Evolutionary conservation across 2,329 filamentous ascomycete genomes (phyloP), one percentile per base, ranked within the genome.

Genomic region (Pseudogymnoascus sp.): DNA sequence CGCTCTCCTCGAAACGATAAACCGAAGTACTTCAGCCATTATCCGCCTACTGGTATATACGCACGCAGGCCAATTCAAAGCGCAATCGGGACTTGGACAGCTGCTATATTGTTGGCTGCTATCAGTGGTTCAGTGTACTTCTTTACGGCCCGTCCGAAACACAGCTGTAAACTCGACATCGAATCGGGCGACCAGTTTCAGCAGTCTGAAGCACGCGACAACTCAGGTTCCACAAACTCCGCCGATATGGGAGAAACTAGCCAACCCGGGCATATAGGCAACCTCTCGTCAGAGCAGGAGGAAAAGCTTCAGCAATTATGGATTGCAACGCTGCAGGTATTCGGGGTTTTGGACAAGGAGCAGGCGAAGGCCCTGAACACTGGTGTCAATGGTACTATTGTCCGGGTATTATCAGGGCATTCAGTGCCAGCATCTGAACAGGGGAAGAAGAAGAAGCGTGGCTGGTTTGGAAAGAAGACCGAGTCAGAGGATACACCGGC

Each of bases 271-370:
- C 86, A 92, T 66, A 84, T 91, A 63, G 92, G 91, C 65, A 96
- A 90, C 69, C 81, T 99, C 64, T 97, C 93, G n/a, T 76, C 86
- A 2, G 93, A 97, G 67, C 87, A 99, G 77, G 91, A 96, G 71
- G 83, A 84, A 67, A 97, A 96, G 78, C 80, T 99, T 64, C 89
- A 88, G 71, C 89, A 96, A 75, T 83, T 97, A 69, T 99, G 95
- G 95, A 77, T 82, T 12, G 79, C 86, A 62, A 82, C 91, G 40
- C 82, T 96, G 68, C 87, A 89, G 67, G 81, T 96, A 51, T 92
- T 89, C 73, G 90, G 88, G 29, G 81, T 92, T 63, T 69, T 76
- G 26, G 76, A 77, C 29, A 70, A 75, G n/a, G 68, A 71, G 63
- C 66, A 73, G 39, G 66, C 69, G 16, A 74, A 77, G 62, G 68